Percentiles rank a stretch among this genome's conserved stretches.
These are phyloP conservation scores for Cyathus striatus DNA, from an alignment of 768 basidiomycete species.

Conservation along the genomic window DNA sequence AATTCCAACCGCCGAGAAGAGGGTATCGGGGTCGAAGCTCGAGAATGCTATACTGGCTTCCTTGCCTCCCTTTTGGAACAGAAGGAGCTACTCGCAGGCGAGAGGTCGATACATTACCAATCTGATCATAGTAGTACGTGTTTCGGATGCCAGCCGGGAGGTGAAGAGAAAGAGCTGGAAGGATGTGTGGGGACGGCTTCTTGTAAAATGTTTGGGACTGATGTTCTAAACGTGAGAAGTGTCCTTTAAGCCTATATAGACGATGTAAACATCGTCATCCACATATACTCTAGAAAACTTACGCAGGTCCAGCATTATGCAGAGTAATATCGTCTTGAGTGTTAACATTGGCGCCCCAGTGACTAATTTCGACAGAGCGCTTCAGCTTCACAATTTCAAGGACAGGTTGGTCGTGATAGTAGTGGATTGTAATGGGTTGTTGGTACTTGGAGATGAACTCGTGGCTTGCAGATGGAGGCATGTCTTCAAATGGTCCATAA, in stretches of 20 bases:
- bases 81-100: slow-evolving; percentile 69
- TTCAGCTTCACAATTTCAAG: slow-evolving; percentile 68
- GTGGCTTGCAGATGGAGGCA: slow-evolving; percentile 56
- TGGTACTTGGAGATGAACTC: slow-evolving; percentile 60
- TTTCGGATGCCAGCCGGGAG: slow-evolving; percentile 81
- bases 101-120: slow-evolving; percentile 97
- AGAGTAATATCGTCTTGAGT: slow-evolving; percentile 84
- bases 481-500: slow-evolving; percentile 81
- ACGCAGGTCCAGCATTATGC: slow-evolving; percentile 90
- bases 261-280: background rate
- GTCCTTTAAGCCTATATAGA: slow-evolving; percentile 78
- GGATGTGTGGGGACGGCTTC: slow-evolving; percentile 59
- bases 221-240: slow-evolving; percentile 89
- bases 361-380: slow-evolving; percentile 86
- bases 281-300: no score
- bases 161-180: slow-evolving; percentile 69
- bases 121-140: slow-evolving; percentile 85
- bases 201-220: slow-evolving; percentile 73
- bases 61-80: slow-evolving; percentile 47
- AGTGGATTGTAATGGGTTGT: slow-evolving; percentile 69
- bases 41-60: slow-evolving; percentile 57
- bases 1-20: slow-evolving; percentile 95
- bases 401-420: slow-evolving; percentile 77
- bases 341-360: slow-evolving; percentile 95
- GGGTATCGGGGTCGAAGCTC: slow-evolving; percentile 91